Conservation (phyloP, 2,329 filamentous ascomycete genomes). For the Camillea tinctor region DNA sequence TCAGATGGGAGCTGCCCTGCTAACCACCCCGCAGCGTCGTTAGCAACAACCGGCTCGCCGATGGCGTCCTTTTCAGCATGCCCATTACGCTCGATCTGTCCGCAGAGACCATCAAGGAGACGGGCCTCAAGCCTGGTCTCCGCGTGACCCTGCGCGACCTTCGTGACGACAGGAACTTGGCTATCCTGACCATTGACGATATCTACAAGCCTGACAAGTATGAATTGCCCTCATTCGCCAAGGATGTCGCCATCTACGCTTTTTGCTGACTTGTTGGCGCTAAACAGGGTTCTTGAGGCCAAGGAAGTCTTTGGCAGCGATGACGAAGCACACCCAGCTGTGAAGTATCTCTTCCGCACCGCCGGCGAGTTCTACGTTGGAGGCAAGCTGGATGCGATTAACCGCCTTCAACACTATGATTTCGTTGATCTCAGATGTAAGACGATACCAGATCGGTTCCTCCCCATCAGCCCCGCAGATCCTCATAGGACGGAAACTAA, state of each 20-base stretch:
- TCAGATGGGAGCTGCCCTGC: background rate
- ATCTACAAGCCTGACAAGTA: constrained; percentile 96
- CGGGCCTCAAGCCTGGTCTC: constrained; percentile 74
- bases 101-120: constrained; percentile 69
- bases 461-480: background rate
- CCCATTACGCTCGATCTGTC: constrained; percentile 91
- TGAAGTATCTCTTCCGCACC: constrained; percentile 82
- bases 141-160: constrained; percentile 90
- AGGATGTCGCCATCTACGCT: constrained; percentile 51
- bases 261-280: constrained; percentile 35
- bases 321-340: constrained; percentile 85
- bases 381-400: constrained; percentile 93
- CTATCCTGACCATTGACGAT: constrained; percentile 93
- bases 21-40: constrained; percentile 65
- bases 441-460: constrained; percentile 30
- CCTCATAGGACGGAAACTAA: constrained; percentile 12
- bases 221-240: constrained; percentile 33
- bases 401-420: constrained; percentile 96
- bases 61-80: constrained; percentile 92
- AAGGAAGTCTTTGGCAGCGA: constrained; percentile 91
- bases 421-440: constrained; percentile 93
- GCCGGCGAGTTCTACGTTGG: constrained; percentile 89
- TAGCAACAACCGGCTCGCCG: constrained; percentile 78
- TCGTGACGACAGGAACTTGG: constrained; percentile 92
- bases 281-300: constrained; percentile 75